These are phyloP conservation scores for Pinus taeda DNA, from an alignment of 75 land plant species.

Conservation along the genomic window DNA sequence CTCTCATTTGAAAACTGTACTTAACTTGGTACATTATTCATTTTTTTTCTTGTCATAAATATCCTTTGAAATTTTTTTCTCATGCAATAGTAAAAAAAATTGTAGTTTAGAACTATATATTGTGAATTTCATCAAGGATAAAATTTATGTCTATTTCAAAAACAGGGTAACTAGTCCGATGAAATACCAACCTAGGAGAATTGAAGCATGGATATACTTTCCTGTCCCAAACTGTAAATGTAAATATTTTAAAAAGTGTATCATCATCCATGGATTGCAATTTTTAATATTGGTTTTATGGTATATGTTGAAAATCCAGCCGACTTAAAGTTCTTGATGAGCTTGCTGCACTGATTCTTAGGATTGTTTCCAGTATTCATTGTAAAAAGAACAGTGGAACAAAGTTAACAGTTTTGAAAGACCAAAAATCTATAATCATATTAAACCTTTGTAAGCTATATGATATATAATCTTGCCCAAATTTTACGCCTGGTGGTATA, in stretches of 20 bases:
- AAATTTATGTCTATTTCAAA: background rate
- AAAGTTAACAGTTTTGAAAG: too few relatives aligned
- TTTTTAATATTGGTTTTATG: too few relatives aligned
- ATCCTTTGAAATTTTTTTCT: background rate
- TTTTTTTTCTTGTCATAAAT: background rate
- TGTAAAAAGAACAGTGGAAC: too few relatives aligned
- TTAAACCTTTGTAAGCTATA: too few relatives aligned
- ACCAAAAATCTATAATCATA: too few relatives aligned
- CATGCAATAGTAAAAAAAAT: background rate
- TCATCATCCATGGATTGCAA: too few relatives aligned
- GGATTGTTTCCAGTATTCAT: too few relatives aligned
- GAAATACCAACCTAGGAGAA: conserved; percentile 34
- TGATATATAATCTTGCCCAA: too few relatives aligned
- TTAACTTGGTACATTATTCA: background rate
- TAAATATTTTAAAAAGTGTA: background rate
- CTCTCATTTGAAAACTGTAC: background rate
- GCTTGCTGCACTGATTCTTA: too few relatives aligned
- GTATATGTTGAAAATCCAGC: too few relatives aligned
- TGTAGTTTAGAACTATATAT: background rate
- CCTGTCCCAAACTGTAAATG: conserved; percentile 64
- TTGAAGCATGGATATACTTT: conserved; percentile 28
- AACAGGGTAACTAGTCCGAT: conserved; percentile 29
- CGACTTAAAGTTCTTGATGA: too few relatives aligned
- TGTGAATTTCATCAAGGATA: background rate
- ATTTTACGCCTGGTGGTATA: too few relatives aligned